Evolutionary conservation across 140 eudicot genomes (phyloP).

Genomic region (Anethum foeniculum): DNA sequence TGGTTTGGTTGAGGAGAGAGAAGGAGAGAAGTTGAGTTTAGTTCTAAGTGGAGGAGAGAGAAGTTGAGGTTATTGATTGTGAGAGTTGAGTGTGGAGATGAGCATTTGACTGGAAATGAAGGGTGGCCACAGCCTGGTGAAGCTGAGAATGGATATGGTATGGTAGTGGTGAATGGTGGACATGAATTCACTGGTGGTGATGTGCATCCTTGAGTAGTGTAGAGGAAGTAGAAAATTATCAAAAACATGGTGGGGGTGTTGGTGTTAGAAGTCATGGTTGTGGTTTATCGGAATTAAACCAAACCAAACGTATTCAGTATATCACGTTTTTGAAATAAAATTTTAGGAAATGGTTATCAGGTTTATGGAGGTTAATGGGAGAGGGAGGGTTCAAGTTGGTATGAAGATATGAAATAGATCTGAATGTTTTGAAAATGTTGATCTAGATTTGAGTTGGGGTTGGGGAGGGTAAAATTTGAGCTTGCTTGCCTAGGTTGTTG

Average conservation of each 20-base stretch:
- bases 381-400: background rate
- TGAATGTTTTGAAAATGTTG: background rate
- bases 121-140: conserved; percentile 91
- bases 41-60: conserved; percentile 47
- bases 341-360: background rate
- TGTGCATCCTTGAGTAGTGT: background rate
- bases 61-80: conserved; percentile 57
- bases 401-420: background rate
- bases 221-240: conserved; percentile 10
- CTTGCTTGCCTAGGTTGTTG: conserved; percentile 19
- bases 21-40: conserved; percentile 42
- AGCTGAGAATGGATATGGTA: conserved; percentile 73
- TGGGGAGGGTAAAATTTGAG: background rate
- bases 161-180: conserved; percentile 65
- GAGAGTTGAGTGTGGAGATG: conserved; percentile 44
- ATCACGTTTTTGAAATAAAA: background rate
- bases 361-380: background rate
- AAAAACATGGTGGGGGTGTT: conserved; percentile 9
- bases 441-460: conserved; percentile 2
- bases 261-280: background rate
- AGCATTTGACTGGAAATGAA: conserved; percentile 66
- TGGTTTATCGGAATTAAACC: background rate
- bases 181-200: conserved; percentile 21
- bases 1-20: conserved; percentile 33
- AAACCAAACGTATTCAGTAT: background rate